A percentile compares a stretch with the other conserved stretches of the same genome.
phyloP scores from a whole-genome alignment of 768 basidiomycete species.

The Xerocomus brunneocitrinus region DNA sequence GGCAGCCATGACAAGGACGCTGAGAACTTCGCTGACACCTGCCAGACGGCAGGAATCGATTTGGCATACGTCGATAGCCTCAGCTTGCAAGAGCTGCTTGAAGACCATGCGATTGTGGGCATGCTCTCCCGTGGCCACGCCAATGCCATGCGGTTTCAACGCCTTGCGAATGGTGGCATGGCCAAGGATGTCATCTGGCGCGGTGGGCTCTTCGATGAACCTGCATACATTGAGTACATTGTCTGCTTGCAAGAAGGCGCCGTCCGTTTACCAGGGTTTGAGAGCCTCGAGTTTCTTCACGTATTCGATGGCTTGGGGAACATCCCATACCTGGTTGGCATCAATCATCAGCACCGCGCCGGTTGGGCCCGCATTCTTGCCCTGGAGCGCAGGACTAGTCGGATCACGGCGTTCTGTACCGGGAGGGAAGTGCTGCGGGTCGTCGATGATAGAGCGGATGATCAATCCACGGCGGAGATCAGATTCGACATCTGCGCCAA shows the following conservation, averaged over 20 bases:
- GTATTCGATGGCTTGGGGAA: slow-evolving; percentile 88
- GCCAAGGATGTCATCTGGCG: slow-evolving; percentile 90
- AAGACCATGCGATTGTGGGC: slow-evolving; percentile 96
- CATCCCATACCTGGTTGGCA: slow-evolving; percentile 97
- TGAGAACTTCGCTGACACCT: slow-evolving; percentile 92
- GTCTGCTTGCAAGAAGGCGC: neutral
- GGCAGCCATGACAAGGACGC: slow-evolving; percentile 87
- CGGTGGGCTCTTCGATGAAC: slow-evolving; percentile 98
- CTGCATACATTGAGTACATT: slow-evolving; percentile 32
- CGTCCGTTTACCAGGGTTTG: slow-evolving; percentile 69
- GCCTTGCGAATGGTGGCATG: slow-evolving; percentile 82
- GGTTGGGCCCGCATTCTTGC: slow-evolving; percentile 93
- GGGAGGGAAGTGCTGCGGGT: slow-evolving; percentile 75
- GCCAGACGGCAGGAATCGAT: slow-evolving; percentile 93
- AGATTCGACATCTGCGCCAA: slow-evolving; percentile 76
- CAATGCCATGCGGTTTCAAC: slow-evolving; percentile 78
- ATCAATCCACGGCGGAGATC: slow-evolving; percentile 85
- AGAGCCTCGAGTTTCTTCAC: slow-evolving; percentile 73
- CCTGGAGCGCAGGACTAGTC: slow-evolving; percentile 55
- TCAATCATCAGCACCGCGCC: slow-evolving; percentile 96
- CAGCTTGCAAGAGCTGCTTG: slow-evolving; percentile 90
- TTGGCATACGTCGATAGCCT: slow-evolving; percentile 93
- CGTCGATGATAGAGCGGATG: slow-evolving; percentile 93
- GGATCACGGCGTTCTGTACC: slow-evolving; percentile 56
- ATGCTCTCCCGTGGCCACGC: slow-evolving; percentile 95